Base-by-base conservation (phyloP, 2,329 filamentous ascomycete genomes). In the Fonsecaea pedrosoi region DNA sequence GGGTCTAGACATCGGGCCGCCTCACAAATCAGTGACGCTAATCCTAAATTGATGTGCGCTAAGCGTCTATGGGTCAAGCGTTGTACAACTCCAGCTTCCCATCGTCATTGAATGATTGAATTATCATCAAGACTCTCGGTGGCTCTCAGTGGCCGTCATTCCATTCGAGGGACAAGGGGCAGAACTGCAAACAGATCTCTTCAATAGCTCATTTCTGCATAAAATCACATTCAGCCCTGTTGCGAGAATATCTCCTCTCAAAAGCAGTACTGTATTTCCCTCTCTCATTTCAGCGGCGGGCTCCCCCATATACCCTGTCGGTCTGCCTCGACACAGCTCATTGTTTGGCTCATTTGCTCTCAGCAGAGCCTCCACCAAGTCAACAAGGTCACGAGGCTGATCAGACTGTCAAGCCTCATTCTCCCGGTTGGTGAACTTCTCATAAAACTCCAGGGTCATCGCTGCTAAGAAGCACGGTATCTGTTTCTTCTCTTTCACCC, bases 401-500 rank as follows among this genome's bases (percentile, higher is more conserved):
- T 48, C 42, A 9, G 8, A 25, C 9, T n/a, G 34, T 55, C 40
- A 54, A n/a, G 55, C 25, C 50, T 66, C 60, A 10, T 55, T 62
- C 12, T 66, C 63, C 58, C 34, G 62, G 32, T 40, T 64, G 30
- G 54, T 62, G n/a, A 70, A 71, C 73, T 82, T 82, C 69, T 98
- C 94, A 77, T 92, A 97, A 80, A 97, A 97, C 80, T 97, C 94
- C 75, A 97, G 79, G 45, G 94, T 97, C 81, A 96, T 83, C 15
- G 94, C 94, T 38, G 94, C 93, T 71, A 98, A 79, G 77, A 98
- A 96, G 64, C 94, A 94, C 4, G 94, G 94, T 70, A 98, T 96
- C 77, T 94, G 94, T 55, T 93, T 94, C 81, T 93, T 89, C 74
- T 95, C 93, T 75, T 96, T 87, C 0, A 98, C 94, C 94, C 95